These are phyloP conservation scores for Vitis rotundifolia DNA, from an alignment of 164 flowering plant species.

Conservation along the genomic window DNA sequence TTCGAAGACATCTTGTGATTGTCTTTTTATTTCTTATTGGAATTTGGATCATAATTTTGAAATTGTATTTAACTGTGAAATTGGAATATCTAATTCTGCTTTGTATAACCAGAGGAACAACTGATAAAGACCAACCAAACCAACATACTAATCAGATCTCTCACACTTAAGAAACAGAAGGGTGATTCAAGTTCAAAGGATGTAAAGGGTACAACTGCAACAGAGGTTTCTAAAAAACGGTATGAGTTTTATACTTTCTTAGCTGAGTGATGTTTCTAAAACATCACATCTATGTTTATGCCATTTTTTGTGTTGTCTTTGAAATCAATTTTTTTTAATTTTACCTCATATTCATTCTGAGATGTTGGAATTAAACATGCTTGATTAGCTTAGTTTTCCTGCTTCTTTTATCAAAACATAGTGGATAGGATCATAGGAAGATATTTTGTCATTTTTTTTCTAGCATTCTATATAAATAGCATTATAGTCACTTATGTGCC, in stretches of 20 bases:
- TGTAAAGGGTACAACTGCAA: constrained; percentile 38
- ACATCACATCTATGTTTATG: not conserved
- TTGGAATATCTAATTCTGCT: constrained; percentile 1
- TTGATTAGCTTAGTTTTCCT: not conserved
- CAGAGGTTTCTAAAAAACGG: constrained; percentile 74
- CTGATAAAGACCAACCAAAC: constrained; percentile 74
- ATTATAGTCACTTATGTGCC: too few relatives aligned
- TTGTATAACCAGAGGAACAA: constrained; percentile 62
- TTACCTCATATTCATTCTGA: too few relatives aligned
- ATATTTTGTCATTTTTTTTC: not conserved
- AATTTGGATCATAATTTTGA: not conserved
- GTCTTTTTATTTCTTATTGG: not conserved
- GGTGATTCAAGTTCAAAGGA: constrained; percentile 53
- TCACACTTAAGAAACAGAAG: constrained; percentile 62
- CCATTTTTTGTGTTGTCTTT: too few relatives aligned
- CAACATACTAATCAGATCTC: constrained; percentile 90
- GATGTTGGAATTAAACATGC: not conserved
- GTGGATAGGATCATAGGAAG: not conserved
- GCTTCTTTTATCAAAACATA: not conserved
- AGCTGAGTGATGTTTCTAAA: not conserved
- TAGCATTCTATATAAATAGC: too few relatives aligned
- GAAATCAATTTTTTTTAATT: too few relatives aligned
- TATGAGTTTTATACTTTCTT: constrained; percentile 18
- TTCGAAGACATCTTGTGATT: not conserved
- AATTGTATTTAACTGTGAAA: not conserved